Percentiles rank a stretch among this genome's conserved stretches.
Evolutionary conservation across 2,329 filamentous ascomycete species (phyloP).

Genomic region (Akanthomyces muscarius): DNA sequence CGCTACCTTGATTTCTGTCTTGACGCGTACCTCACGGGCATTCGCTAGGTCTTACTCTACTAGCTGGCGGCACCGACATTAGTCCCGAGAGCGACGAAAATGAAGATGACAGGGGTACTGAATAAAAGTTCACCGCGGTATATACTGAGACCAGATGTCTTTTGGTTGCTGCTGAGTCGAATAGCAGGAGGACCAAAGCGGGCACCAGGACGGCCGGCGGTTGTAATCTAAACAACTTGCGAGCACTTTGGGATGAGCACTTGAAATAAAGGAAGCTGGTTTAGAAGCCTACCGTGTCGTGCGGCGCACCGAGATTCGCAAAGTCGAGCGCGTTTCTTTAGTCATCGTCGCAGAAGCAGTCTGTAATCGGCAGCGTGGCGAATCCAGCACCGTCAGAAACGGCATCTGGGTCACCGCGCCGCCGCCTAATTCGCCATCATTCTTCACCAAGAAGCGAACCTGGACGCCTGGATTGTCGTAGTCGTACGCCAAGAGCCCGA

Average conservation of each 20-base stretch:
- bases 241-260: background rate
- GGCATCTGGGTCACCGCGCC: constrained; percentile 20
- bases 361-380: constrained; percentile 24
- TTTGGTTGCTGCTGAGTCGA: constrained; percentile 70
- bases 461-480: constrained; percentile 18
- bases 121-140: constrained; percentile 20
- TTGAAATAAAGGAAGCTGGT: no score
- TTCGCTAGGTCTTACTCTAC: no score
- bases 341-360: constrained; percentile 25
- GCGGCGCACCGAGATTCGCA: constrained; percentile 28
- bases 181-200: constrained; percentile 82
- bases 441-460: constrained; percentile 20
- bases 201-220: constrained; percentile 31
- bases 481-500: constrained; percentile 7
- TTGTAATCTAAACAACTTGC: constrained; percentile 20
- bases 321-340: constrained; percentile 23
- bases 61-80: no score
- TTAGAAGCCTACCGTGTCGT: constrained; percentile 26
- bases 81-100: no score
- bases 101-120: no score
- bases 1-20: no score
- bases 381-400: constrained; percentile 22
- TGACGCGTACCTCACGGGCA: no score
- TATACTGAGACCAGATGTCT: constrained; percentile 22
- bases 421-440: constrained; percentile 12